Evolutionary conservation across 2,329 filamentous ascomycete species (phyloP).

Genomic region (Aureobasidium namibiae): DNA sequence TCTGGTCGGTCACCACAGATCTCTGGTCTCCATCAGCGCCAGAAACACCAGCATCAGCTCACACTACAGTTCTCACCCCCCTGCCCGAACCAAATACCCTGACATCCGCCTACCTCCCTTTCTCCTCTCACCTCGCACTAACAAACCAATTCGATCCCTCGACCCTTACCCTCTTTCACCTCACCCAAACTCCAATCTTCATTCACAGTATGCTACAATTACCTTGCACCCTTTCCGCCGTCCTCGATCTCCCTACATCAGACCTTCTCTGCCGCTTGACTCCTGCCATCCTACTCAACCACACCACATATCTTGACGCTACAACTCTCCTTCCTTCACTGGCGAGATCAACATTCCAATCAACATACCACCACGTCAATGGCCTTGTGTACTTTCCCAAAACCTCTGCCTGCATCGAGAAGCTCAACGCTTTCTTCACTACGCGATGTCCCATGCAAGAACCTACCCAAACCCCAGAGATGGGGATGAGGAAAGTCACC

Average conservation of each 20-base stretch:
- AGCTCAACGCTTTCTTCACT: not conserved
- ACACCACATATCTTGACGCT: not conserved
- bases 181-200: not conserved
- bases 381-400: not conserved
- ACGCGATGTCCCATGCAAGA: no score
- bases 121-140: not conserved
- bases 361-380: not conserved
- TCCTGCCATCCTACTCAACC: not conserved
- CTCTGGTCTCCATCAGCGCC: not conserved
- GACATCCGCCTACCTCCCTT: not conserved
- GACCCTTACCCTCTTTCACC: not conserved
- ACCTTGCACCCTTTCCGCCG: not conserved
- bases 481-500: not conserved
- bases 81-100: not conserved
- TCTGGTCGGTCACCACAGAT: not conserved
- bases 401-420: not conserved
- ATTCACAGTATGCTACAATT: not conserved
- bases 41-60: not conserved
- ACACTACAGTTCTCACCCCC: not conserved
- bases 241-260: not conserved
- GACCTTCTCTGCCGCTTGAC: not conserved
- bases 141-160: not conserved
- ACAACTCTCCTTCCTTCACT: not conserved
- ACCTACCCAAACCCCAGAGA: no score
- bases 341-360: accelerated